These are phyloP conservation scores for Nakazawaea laoshanensis DNA, from an alignment of 805 yeast species.

Conservation along the genomic window DNA sequence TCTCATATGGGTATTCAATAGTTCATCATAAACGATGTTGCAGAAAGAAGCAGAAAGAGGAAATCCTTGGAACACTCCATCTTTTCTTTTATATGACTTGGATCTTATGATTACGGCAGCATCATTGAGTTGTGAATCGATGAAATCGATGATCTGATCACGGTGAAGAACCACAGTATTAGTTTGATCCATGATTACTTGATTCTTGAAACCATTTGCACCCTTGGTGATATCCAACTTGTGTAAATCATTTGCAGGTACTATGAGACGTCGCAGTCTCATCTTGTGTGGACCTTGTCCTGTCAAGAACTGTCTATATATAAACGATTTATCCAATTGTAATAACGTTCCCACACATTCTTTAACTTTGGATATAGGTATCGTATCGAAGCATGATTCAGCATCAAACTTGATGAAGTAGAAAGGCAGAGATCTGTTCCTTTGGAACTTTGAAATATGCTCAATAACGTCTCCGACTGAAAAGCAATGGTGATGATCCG, in stretches of 20 bases:
- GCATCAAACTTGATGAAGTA: conserved; percentile 68
- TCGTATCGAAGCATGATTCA: conserved; percentile 65
- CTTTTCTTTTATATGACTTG: conserved; percentile 34
- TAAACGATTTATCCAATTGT: conserved; percentile 7
- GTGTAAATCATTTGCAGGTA: conserved; percentile 12
- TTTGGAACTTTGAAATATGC: conserved; percentile 29
- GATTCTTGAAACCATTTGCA: conserved; percentile 3
- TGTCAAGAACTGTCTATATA: conserved; percentile 5
- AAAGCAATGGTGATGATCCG: conserved; percentile 8
- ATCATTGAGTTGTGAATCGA: conserved; percentile 44
- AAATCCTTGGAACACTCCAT: conserved; percentile 83
- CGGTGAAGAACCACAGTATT: conserved; percentile 29
- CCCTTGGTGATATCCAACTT: conserved; percentile 12
- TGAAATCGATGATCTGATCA: conserved; percentile 33
- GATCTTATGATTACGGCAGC: conserved; percentile 34
- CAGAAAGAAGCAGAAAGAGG: conserved; percentile 69
- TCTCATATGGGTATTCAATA: conserved; percentile 33
- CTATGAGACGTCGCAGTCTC: conserved; percentile 9
- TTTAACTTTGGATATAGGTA: conserved; percentile 40
- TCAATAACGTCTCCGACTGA: conserved; percentile 39
- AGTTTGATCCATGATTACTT: conserved; percentile 22
- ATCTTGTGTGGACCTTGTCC: conserved; percentile 11
- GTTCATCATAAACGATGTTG: conserved; percentile 58
- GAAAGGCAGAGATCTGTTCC: conserved; percentile 17
- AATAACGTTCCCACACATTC: conserved; percentile 24